Evolutionary conservation across 2,329 filamentous ascomycete species (phyloP).

Genomic region (Fusarium setosum): DNA sequence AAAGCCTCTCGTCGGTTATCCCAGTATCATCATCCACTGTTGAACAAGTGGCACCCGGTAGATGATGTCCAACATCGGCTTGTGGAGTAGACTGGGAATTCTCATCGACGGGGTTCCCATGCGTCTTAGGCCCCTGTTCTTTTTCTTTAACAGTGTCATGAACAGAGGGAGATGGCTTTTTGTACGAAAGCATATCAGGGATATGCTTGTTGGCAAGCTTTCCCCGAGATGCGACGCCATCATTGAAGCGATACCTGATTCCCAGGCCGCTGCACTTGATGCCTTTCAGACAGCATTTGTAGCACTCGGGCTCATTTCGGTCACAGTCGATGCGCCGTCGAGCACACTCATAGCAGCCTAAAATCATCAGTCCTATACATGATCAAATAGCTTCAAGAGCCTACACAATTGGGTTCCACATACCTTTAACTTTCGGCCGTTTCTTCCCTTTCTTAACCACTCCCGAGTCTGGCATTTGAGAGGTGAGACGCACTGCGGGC

Average conservation of each 20-base stretch:
- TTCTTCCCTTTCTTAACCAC: slow-evolving; percentile 3
- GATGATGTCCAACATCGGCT: not conserved
- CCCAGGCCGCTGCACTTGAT: slow-evolving; percentile 3
- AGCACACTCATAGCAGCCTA: slow-evolving; percentile 18
- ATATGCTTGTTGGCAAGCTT: slow-evolving; percentile 15
- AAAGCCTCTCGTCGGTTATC: not conserved
- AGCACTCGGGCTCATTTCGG: slow-evolving; percentile 6
- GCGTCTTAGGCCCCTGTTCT: not conserved
- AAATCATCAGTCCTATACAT: not conserved
- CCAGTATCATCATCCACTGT: not conserved
- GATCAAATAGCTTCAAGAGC: no score
- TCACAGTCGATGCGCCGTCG: slow-evolving; percentile 20
- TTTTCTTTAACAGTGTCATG: not conserved
- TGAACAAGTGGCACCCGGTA: not conserved
- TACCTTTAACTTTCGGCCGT: slow-evolving; percentile 17
- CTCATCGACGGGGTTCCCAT: not conserved
- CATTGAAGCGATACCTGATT: slow-evolving; percentile 20
- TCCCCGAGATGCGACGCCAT: slow-evolving; percentile 12
- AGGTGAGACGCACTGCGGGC: not conserved
- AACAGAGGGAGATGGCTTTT: not conserved
- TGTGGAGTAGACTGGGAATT: not conserved
- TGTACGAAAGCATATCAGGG: slow-evolving; percentile 12
- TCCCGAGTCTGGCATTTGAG: slow-evolving; percentile 1
- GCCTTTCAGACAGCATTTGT: slow-evolving; percentile 2
- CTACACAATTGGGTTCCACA: not conserved